Evolutionary conservation across 1,139 yeast genomes (phyloP).

Genomic region (Taphrina deformans): DNA sequence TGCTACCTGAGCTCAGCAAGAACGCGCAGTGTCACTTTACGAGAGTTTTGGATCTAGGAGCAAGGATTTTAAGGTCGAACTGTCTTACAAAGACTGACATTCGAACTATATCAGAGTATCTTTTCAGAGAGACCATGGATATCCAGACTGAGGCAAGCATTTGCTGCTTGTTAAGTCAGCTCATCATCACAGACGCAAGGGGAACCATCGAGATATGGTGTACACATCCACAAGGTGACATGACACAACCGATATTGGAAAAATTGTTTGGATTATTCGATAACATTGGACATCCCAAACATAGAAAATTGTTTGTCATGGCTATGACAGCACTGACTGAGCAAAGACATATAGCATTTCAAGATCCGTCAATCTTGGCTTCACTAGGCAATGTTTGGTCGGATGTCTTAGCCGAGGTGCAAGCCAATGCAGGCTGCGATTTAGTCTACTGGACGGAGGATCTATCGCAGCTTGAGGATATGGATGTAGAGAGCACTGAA

Average conservation of each 20-base stretch:
- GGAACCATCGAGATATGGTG: not conserved
- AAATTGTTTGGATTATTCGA: slow-evolving; percentile 43
- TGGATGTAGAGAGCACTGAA: slow-evolving; percentile 27
- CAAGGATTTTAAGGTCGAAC: not conserved
- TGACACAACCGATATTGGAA: not conserved
- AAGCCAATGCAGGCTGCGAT: slow-evolving; percentile 36
- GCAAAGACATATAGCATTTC: slow-evolving; percentile 24
- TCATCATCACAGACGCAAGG: not conserved
- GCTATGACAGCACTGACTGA: slow-evolving; percentile 56
- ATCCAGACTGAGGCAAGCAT: not conserved
- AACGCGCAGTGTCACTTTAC: slow-evolving; percentile 34
- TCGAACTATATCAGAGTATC: not conserved
- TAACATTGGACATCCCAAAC: slow-evolving; percentile 66
- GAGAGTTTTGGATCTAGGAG: slow-evolving; percentile 14
- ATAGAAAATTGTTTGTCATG: slow-evolving; percentile 61
- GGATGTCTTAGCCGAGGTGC: slow-evolving; percentile 36
- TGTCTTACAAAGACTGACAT: not conserved
- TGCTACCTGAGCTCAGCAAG: slow-evolving; percentile 37
- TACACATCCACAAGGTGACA: not conserved
- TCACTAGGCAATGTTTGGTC: slow-evolving; percentile 35
- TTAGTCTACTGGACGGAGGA: slow-evolving; percentile 34
- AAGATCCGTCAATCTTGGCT: slow-evolving; percentile 11
- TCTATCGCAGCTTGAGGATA: slow-evolving; percentile 1
- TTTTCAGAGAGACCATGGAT: not conserved
- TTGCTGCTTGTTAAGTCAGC: slow-evolving; percentile 6